These are phyloP conservation scores for Plasmodium vinckei DNA, from an alignment of 169 alveolate genomes.

Conservation along the genomic window DNA sequence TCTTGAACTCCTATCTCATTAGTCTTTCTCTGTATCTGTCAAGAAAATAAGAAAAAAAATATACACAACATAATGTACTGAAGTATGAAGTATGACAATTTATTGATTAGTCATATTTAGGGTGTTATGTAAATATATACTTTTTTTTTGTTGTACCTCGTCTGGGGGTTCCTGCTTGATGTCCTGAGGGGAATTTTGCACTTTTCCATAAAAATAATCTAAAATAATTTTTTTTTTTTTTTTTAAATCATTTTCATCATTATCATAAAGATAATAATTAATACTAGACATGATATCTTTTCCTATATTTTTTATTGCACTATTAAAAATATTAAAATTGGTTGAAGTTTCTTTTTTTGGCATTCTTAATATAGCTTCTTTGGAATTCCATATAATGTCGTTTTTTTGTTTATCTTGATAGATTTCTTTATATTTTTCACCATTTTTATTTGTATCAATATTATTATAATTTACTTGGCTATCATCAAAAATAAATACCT, in stretches of 20 bases:
- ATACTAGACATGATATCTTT: conserved; percentile 46
- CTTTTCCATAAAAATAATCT: conserved; percentile 2
- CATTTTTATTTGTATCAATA: not conserved
- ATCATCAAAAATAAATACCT: conserved; percentile 1
- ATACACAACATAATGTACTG: not conserved
- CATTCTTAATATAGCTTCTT: not conserved
- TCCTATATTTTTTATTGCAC: conserved; percentile 19
- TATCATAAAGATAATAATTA: conserved; percentile 26
- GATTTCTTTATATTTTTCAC: not conserved
- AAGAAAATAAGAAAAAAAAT: not conserved
- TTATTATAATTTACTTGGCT: not conserved
- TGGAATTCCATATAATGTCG: not conserved
- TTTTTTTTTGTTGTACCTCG: conserved; percentile 1
- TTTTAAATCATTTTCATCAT: conserved; percentile 3
- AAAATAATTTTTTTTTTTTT: conserved; percentile 7
- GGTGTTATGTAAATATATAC: not conserved
- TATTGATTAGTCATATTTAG: not conserved
- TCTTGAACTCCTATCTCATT: not conserved
- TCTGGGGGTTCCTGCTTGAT: not conserved
- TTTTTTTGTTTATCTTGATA: not conserved
- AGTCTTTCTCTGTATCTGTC: not conserved
- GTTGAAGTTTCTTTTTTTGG: not conserved
- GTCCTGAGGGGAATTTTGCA: not conserved
- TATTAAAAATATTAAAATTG: conserved; percentile 14
- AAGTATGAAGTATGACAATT: not conserved